These are phyloP conservation scores for Boletus bicolor DNA, from an alignment of 768 basidiomycete species.

Conservation along the genomic window DNA sequence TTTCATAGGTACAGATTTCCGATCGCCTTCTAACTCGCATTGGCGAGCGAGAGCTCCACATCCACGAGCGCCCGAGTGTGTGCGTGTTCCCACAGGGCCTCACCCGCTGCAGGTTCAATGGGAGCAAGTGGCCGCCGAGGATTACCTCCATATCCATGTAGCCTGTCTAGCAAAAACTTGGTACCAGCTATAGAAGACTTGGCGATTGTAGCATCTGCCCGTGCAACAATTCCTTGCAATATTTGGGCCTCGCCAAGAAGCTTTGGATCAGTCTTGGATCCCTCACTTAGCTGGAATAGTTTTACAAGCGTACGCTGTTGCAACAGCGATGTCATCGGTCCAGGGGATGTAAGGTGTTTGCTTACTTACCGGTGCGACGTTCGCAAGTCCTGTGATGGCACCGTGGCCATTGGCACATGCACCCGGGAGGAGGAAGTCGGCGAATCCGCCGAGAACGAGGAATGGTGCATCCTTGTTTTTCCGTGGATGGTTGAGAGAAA, in stretches of 20 bases:
- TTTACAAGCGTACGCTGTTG: slow-evolving; percentile 54
- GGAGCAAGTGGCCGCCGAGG: slow-evolving; percentile 79
- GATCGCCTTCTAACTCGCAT: slow-evolving; percentile 19
- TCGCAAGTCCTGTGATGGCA: slow-evolving; percentile 87
- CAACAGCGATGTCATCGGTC: neutral
- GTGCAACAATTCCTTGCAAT: slow-evolving; percentile 78
- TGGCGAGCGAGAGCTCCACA: slow-evolving; percentile 56
- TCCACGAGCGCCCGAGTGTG: slow-evolving; percentile 67
- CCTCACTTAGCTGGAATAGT: slow-evolving; percentile 61
- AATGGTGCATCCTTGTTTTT: slow-evolving; percentile 67
- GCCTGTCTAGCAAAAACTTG: slow-evolving; percentile 72
- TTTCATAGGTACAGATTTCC: neutral
- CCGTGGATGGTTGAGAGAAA: slow-evolving; percentile 60
- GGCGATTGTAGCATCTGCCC: slow-evolving; percentile 76
- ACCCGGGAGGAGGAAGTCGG: slow-evolving; percentile 78
- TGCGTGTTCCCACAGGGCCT: slow-evolving; percentile 67
- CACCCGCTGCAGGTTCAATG: slow-evolving; percentile 51
- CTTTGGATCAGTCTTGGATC: slow-evolving; percentile 50
- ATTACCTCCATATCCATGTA: slow-evolving; percentile 77
- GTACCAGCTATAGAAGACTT: slow-evolving; percentile 77
- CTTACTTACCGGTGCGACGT: slow-evolving; percentile 66
- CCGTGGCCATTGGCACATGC: slow-evolving; percentile 75
- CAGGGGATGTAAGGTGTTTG: neutral
- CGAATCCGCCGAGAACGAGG: slow-evolving; percentile 81
- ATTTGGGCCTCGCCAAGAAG: slow-evolving; percentile 65